Base-by-base conservation (phyloP, 2,329 filamentous ascomycete genomes). In the Alternaria dauci region DNA sequence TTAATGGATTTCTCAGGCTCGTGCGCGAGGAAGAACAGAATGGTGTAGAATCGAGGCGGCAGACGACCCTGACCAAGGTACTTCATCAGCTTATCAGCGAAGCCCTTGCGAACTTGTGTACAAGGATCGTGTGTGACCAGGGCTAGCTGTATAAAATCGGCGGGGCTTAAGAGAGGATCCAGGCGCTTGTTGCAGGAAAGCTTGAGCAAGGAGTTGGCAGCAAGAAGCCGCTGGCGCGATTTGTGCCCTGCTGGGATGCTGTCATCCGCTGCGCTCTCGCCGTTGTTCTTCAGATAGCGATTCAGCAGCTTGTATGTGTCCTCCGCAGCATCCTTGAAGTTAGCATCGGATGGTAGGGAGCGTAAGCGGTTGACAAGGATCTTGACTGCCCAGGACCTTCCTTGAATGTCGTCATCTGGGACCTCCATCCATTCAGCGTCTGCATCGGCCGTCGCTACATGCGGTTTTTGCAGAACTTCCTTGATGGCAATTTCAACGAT, bases 1-100 rank as follows among this genome's bases (percentile, higher is more conserved):
- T 89, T 91, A 75, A 96, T 86, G 16, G 87, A 86, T n/a, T 81
- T 76, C 38, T 88, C 86, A 0, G 94, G 95, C 79, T 99, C 95
- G 75, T 95, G 97, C 1, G 95, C 94, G 32, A 93, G 90, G 43
- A 98, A 82, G 81, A 97, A 98, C 6, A 96, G 85, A 41, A 97
- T 89, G 0, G 92, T 91, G 77, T 96, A 95, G 84, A 96, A 99
- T 9, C 94, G 89, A 12, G 85, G 82, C 1, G 88, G 85, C 2
- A 96, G 84, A 67, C 85, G 88, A 56, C 86, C 86, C 54, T 90
- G 87, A 9, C 91, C 91, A 5, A 98, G 86, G 72, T 96, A 94
- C 79, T 96, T 97, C 79, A 96, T 95, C 41, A 99, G 82, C 70
- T 94, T 93, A 71, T 89, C 88, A 54, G 95, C 85, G 71, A 99